phyloP scores from a whole-genome alignment of 2,329 filamentous ascomycete genomes.

The Alternaria brassicae region DNA sequence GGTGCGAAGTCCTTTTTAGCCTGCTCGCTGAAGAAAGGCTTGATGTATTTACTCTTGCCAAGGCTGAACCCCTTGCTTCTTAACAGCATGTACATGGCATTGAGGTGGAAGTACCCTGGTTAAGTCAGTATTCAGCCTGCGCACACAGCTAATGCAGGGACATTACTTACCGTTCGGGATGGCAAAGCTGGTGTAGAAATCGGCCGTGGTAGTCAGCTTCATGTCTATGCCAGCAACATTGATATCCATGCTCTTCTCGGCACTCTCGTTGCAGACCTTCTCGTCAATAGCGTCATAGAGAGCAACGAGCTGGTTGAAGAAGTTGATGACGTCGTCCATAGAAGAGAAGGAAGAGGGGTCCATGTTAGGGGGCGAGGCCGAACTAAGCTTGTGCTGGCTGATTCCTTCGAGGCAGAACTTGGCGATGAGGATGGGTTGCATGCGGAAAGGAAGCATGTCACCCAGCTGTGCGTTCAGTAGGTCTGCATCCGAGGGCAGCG shows the following conservation, averaged over 20 bases:
- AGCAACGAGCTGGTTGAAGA: slow-evolving; percentile 25
- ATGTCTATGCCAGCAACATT: slow-evolving; percentile 16
- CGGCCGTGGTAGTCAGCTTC: slow-evolving; percentile 21
- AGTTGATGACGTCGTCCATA: slow-evolving; percentile 27
- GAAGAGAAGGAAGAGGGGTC: slow-evolving; percentile 19
- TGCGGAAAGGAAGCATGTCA: slow-evolving; percentile 31
- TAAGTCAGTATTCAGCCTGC: neutral
- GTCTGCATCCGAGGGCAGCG: slow-evolving; percentile 22
- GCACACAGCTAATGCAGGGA: neutral
- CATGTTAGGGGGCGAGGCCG: slow-evolving; percentile 11
- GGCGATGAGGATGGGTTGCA: slow-evolving; percentile 26
- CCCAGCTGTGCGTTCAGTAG: slow-evolving; percentile 26
- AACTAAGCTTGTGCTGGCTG: slow-evolving; percentile 12
- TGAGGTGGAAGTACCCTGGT: slow-evolving; percentile 30
- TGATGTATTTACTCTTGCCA: slow-evolving; percentile 26
- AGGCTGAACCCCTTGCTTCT: slow-evolving; percentile 28
- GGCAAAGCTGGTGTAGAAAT: slow-evolving; percentile 23
- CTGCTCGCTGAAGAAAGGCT: slow-evolving; percentile 27
- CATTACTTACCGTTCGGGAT: slow-evolving; percentile 23
- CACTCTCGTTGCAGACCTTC: slow-evolving; percentile 26
- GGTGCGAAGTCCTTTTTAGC: slow-evolving; percentile 28
- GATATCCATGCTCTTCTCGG: slow-evolving; percentile 24
- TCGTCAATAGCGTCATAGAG: slow-evolving; percentile 25
- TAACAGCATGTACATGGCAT: slow-evolving; percentile 34
- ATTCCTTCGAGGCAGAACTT: slow-evolving; percentile 24